Base-by-base conservation (phyloP, 2,329 filamentous ascomycete genomes). In the Talaromyces islandicus region DNA sequence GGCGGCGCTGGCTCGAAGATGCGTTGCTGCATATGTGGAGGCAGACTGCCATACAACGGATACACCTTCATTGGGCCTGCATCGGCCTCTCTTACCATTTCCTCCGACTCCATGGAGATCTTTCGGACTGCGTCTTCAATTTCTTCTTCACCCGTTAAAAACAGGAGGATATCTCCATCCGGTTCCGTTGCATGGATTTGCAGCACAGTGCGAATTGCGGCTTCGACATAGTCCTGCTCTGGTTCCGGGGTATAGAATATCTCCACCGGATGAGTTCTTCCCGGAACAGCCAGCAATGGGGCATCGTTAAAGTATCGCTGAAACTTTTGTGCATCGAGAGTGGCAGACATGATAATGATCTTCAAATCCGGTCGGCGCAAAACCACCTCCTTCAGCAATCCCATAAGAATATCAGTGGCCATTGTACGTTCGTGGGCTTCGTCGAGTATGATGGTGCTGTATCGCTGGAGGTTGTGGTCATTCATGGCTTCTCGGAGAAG, bases 311-410 rank as follows among this genome's bases (percentile, higher is more conserved):
- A 99, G 79, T 99, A 99, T 62, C 87, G 88, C 76, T 97, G 94
- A 74, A 99, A 99, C 78, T 99, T 99, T 71, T 96, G 89, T 5
- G 94, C 94, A 77, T 99, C 94, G 58, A 99, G 84, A 10, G 94
- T 99, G 62, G 94, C 94, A 71, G 93, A 97, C 87, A 97, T 99
- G 83, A 99, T 94, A 71, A 99, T 94, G 70, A 99, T 90, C 81
- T 99, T 99, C 70, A 99, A 82, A 74, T 99, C 94, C 4, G 90
- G 85, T 61, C 94, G 85, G 69, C 92, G 86, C 67, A 83, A 77
- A 35, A 92, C 87, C 48, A 97, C 88, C 71, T 96, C 90, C 80
- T 99, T 99, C 63, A 99, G 80, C 61, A 99, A 82, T 59, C 92
- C 94, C 90, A 99, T 97, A 61, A 99, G 82, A 64, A 99, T 94